phyloP scores from a whole-genome alignment of 805 yeast species.

The Hanseniaspora singularis region DNA sequence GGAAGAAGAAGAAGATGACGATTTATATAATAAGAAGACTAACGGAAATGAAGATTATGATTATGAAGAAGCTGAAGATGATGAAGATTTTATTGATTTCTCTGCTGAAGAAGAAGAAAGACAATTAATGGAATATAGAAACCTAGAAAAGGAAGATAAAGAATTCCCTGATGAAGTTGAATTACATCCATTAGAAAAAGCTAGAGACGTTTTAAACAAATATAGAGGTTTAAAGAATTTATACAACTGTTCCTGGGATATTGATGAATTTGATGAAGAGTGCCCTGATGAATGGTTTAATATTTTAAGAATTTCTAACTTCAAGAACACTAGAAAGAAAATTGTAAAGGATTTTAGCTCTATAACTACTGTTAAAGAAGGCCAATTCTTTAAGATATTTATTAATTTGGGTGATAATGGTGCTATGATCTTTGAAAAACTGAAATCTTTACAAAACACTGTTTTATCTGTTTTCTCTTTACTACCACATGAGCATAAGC shows the following conservation, averaged over 20 bases:
- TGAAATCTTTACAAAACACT: slow-evolving; percentile 33
- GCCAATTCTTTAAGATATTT: slow-evolving; percentile 49
- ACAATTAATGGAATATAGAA: slow-evolving; percentile 59
- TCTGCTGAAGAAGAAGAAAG: slow-evolving; percentile 72
- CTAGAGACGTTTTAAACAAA: slow-evolving; percentile 57
- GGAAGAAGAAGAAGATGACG: slow-evolving; percentile 25
- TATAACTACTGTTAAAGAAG: slow-evolving; percentile 43
- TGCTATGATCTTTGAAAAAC: slow-evolving; percentile 27
- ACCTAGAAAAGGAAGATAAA: slow-evolving; percentile 63
- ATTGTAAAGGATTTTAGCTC: slow-evolving; percentile 44
- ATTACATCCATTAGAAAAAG: slow-evolving; percentile 62
- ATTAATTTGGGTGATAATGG: slow-evolving; percentile 42
- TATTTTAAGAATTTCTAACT: slow-evolving; percentile 62
- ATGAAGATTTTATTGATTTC: slow-evolving; percentile 59
- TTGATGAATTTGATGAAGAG: slow-evolving; percentile 64
- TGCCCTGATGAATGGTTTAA: slow-evolving; percentile 71
- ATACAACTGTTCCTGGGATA: slow-evolving; percentile 74
- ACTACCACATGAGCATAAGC: slow-evolving; percentile 74
- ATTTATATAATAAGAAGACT: slow-evolving; percentile 22
- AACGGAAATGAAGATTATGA: slow-evolving; percentile 29
- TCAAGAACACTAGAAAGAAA: slow-evolving; percentile 61
- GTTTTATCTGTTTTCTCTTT: slow-evolving; percentile 64
- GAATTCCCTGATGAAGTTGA: slow-evolving; percentile 96
- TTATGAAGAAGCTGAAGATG: slow-evolving; percentile 36
- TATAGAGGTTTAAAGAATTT: slow-evolving; percentile 83